phyloP scores from a whole-genome alignment of 192 early-diverging fungal genomes.

The Gryganskiella cystojenkinii region DNA sequence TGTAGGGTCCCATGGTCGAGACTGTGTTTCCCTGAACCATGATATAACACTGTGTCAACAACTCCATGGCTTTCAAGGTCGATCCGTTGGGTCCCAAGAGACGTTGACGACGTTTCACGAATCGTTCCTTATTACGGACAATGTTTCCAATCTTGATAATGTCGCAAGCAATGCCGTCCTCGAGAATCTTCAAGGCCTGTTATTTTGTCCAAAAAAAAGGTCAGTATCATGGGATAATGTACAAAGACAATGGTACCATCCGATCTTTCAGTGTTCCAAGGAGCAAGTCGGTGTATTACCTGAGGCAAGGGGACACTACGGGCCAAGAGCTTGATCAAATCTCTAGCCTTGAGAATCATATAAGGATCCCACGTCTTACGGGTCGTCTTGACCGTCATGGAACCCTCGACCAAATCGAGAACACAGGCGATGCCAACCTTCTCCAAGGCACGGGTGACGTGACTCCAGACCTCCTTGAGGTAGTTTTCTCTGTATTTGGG shows the following conservation, averaged over 20 bases:
- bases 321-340: conserved; percentile 94
- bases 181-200: conserved; percentile 86
- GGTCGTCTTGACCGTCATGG: conserved; percentile 98
- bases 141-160: conserved; percentile 98
- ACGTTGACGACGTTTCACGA: conserved; percentile 95
- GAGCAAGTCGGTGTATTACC: no score
- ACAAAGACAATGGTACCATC: no score
- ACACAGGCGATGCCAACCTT: conserved; percentile 87
- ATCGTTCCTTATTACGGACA: conserved; percentile 95
- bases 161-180: conserved; percentile 93
- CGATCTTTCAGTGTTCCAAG: no score
- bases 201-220: background rate
- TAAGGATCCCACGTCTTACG: conserved; percentile 97
- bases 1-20: conserved; percentile 90
- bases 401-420: conserved; percentile 95
- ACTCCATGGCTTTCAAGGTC: conserved; percentile 95
- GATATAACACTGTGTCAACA: conserved; percentile 94
- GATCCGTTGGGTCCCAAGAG: conserved; percentile 96
- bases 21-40: conserved; percentile 99
- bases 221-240: no score
- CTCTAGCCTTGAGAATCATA: conserved; percentile 92
- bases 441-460: conserved; percentile 84
- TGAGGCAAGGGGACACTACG: conserved; percentile 95
- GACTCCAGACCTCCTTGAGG: conserved; percentile 91
- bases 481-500: conserved; percentile 99